Conservation (phyloP, 2,329 filamentous ascomycete genomes). For the Aspergillus sp. region DNA sequence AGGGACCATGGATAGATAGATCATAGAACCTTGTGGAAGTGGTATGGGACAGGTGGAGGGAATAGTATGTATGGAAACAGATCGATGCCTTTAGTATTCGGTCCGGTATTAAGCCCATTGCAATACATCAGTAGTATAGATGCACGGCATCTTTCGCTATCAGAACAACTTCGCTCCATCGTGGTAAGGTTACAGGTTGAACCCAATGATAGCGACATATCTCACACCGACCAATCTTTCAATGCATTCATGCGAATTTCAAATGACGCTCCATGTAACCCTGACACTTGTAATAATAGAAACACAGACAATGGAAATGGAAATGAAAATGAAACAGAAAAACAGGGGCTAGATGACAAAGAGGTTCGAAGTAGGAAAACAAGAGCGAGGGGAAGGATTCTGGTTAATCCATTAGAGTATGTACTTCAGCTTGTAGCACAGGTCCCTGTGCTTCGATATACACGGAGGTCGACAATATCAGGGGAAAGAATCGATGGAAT, state of each 20-base stretch:
- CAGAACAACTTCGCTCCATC: slow-evolving; percentile 1
- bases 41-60: neutral
- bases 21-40: too few species aligned
- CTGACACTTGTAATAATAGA: slow-evolving; percentile 7
- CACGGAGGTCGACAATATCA: slow-evolving; percentile 8
- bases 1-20: too few species aligned
- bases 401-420: slow-evolving; percentile 15
- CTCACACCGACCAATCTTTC: slow-evolving; percentile 8
- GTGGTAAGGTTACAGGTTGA: slow-evolving; percentile 13
- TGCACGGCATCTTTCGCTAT: slow-evolving; percentile 2
- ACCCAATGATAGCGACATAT: neutral
- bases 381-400: slow-evolving; percentile 7
- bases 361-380: slow-evolving; percentile 4
- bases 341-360: neutral
- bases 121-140: neutral
- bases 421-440: slow-evolving; percentile 17
- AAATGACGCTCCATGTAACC: slow-evolving; percentile 8
- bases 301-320: slow-evolving; percentile 4
- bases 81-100: neutral
- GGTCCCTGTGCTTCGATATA: slow-evolving; percentile 13
- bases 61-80: neutral
- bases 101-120: neutral
- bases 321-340: too few species aligned
- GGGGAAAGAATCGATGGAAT: neutral
- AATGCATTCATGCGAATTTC: slow-evolving; percentile 9